A percentile compares a stretch with the other conserved stretches of the same genome.
Evolutionary conservation across 768 basidiomycete species (phyloP).

Genomic region (Lentinula boryana): DNA sequence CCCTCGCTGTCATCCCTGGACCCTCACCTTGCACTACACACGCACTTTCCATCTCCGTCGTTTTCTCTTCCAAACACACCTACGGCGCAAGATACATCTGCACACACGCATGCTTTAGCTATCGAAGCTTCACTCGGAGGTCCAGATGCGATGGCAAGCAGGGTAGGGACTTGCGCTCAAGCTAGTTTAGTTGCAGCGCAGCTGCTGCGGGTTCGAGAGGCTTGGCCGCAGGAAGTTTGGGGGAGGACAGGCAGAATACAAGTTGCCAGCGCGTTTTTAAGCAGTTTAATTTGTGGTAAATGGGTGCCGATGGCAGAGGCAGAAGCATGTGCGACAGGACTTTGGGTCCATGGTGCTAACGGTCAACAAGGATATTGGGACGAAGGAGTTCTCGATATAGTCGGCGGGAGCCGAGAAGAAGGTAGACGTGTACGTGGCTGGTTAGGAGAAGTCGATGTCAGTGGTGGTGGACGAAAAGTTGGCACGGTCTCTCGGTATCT

Average conservation of each 20-base stretch:
- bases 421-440: conserved; percentile 67
- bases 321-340: conserved; percentile 72
- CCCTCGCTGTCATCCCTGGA: conserved; percentile 70
- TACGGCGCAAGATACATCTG: conserved; percentile 73
- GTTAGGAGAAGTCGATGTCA: conserved; percentile 77
- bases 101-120: conserved; percentile 69
- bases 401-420: conserved; percentile 72
- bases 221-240: conserved; percentile 75
- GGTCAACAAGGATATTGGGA: conserved; percentile 68
- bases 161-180: conserved; percentile 68
- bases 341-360: conserved; percentile 58
- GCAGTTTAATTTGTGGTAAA: conserved; percentile 64
- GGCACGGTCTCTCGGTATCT: conserved; percentile 71
- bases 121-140: conserved; percentile 75
- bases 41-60: conserved; percentile 59
- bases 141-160: conserved; percentile 69
- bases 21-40: conserved; percentile 60
- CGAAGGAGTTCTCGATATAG: conserved; percentile 68
- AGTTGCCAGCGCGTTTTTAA: conserved; percentile 70
- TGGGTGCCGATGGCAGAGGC: conserved; percentile 70
- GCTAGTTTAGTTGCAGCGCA: conserved; percentile 72
- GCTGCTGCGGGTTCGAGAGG: conserved; percentile 71
- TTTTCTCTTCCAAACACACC: conserved; percentile 74
- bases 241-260: conserved; percentile 69
- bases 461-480: conserved; percentile 55